Evolutionary conservation across 352 stramenopile genomes (phyloP).

Genomic region (Phytopythium vexans): DNA sequence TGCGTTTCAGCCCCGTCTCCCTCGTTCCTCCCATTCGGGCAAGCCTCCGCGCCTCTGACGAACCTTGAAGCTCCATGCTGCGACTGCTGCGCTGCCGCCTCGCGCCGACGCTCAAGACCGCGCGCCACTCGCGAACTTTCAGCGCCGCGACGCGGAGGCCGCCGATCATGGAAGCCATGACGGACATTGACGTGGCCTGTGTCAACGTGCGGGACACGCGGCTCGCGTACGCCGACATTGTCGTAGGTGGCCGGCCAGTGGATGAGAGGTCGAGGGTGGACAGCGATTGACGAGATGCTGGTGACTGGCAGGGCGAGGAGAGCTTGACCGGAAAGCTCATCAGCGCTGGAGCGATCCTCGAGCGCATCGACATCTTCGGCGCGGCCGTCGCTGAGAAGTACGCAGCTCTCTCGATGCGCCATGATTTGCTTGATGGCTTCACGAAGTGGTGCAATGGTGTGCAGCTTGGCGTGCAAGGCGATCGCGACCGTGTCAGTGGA

Average conservation of each 20-base stretch:
- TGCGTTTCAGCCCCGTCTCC: no score
- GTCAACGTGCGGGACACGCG: conserved; percentile 52
- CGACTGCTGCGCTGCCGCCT: no score
- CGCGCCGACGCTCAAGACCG: no score
- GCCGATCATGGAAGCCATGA: no score
- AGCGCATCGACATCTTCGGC: conserved; percentile 61
- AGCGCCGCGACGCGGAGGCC: conserved; percentile 8
- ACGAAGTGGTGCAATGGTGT: not conserved
- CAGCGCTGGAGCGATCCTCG: conserved; percentile 43
- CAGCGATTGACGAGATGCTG: not conserved
- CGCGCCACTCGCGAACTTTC: conserved; percentile 6
- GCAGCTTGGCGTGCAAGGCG: conserved; percentile 36
- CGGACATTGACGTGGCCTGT: conserved; percentile 1
- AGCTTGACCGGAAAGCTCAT: conserved; percentile 49
- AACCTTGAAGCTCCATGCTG: not conserved
- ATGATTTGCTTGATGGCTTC: not conserved
- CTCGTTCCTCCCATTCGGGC: no score
- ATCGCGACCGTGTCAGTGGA: conserved; percentile 70
- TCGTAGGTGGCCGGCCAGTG: conserved; percentile 23
- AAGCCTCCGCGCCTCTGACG: no score
- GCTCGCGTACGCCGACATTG: conserved; percentile 57
- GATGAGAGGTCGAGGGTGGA: no score
- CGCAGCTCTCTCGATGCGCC: not conserved
- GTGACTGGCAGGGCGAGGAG: conserved; percentile 32
- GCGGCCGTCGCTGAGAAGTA: conserved; percentile 64